Percentiles rank a stretch among this genome's conserved stretches.
These are phyloP conservation scores for Larix kaempferi DNA, from an alignment of 75 land plant species.

Conservation along the genomic window DNA sequence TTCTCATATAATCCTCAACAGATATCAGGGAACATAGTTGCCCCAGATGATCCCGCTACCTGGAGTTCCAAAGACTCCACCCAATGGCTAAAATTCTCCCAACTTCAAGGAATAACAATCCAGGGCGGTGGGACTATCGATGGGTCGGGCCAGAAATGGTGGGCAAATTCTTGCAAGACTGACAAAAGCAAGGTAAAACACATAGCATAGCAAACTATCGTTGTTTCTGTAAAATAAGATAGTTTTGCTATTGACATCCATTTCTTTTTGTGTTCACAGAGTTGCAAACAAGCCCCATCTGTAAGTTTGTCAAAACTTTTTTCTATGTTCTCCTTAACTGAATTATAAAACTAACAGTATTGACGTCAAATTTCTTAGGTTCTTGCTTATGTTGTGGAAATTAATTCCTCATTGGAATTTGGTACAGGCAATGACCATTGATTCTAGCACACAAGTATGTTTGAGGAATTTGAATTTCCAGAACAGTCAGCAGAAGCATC, in stretches of 20 bases:
- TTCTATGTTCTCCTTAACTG: neutral
- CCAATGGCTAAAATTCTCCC: constrained; percentile 23
- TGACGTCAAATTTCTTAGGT: constrained; percentile 1
- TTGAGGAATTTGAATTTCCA: constrained; percentile 58
- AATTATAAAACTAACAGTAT: neutral
- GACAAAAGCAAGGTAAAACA: constrained; percentile 12
- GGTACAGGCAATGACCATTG: constrained; percentile 72
- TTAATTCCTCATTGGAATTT: neutral
- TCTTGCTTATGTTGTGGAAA: neutral
- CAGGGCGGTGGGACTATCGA: constrained; percentile 42
- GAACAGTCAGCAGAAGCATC: constrained; percentile 83
- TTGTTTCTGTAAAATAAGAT: neutral
- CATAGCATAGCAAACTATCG: neutral
- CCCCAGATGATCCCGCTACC: constrained; percentile 10
- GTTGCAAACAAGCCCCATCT: constrained; percentile 59
- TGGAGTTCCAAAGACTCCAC: constrained; percentile 1
- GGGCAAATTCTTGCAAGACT: constrained; percentile 30
- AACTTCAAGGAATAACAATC: constrained; percentile 18
- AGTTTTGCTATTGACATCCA: neutral
- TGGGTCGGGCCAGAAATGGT: constrained; percentile 46
- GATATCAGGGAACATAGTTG: constrained; percentile 22
- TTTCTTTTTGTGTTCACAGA: constrained; percentile 30
- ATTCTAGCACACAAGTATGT: constrained; percentile 36
- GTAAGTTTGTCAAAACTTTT: constrained; percentile 24
- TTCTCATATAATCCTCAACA: neutral